Base-by-base conservation (phyloP, 179 eudicot genomes). In the Vitellaria paradoxa region DNA sequence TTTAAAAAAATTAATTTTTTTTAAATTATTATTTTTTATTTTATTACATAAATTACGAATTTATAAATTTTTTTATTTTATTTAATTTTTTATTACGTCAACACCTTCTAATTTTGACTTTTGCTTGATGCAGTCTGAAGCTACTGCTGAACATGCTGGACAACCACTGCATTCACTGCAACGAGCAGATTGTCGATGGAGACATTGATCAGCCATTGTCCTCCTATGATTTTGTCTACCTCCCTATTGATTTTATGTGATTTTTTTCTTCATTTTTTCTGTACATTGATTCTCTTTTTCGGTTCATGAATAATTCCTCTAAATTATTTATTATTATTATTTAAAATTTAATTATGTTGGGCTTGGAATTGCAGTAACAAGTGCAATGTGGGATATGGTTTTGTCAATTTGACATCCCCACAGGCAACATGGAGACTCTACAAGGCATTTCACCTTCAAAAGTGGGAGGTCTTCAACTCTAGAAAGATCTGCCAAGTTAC, bases 321-420 rank as follows among this genome's bases (percentile, higher is more conserved):
- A 30, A 30, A 30, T 30, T 30, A 30, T n/a, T n/a, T n/a, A n/a
- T n/a, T n/a, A n/a, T n/a, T n/a, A n/a, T n/a, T n/a, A n/a, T n/a
- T n/a, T n/a, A n/a, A n/a, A n/a, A n/a, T n/a, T n/a, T n/a, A 3
- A 2, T 30, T 30, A 0, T 30, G 49, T 0, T 15, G 23, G 23
- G 12, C 37, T 20, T 53, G 11, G 14, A 42, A 17, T 50, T 30
- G 77, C 83, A 96, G 98, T 55, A 96, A 96, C 89, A 96, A 93
- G 74, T 96, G 99, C 86, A 96, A 96, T 82, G 98, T 96, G 84
- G 99, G 99, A 78, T 96, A 96, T 77, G 99, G 99, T 81, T 96
- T 96, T 75, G 99, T 91, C 81, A 96, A 96, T 86, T 91, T 96
- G 97, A 96, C 99, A 0, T 87, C 99, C 2, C 98, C 99, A 0